These are phyloP conservation scores for Quercus phellos DNA, from an alignment of 331 rosid species.

Conservation along the genomic window DNA sequence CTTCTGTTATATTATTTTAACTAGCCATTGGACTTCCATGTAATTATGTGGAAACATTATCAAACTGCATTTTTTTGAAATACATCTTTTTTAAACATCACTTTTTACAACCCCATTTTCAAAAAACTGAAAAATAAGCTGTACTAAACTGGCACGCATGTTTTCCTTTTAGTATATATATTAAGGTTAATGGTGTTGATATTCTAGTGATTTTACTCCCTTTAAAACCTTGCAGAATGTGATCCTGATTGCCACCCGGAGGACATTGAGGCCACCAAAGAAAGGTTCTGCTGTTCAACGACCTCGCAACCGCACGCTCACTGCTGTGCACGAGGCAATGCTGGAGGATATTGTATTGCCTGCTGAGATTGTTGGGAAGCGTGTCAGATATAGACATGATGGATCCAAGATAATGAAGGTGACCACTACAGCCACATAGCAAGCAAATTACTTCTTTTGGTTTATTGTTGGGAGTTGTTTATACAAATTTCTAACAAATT, in stretches of 20 bases:
- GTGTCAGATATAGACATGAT: conserved; percentile 64
- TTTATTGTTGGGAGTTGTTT: not conserved
- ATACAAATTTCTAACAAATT: not conserved
- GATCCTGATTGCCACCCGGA: conserved; percentile 69
- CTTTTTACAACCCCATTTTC: too few species aligned
- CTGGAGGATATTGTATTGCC: conserved; percentile 84
- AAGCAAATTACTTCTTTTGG: not conserved
- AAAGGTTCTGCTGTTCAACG: conserved; percentile 89
- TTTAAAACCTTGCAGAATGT: conserved; percentile 48
- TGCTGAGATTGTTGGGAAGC: conserved; percentile 93
- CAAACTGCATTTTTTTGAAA: too few species aligned
- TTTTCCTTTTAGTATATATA: not conserved
- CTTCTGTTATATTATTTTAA: not conserved
- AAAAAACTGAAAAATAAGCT: too few species aligned
- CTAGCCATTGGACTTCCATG: not conserved
- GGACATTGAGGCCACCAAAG: conserved; percentile 90
- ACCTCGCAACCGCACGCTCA: conserved; percentile 85
- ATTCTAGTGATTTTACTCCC: not conserved
- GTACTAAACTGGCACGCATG: not conserved
- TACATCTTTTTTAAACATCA: too few species aligned
- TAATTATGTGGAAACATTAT: not conserved
- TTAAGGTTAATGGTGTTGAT: not conserved
- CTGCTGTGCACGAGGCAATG: conserved; percentile 89
- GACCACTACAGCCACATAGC: not conserved
- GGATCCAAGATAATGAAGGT: conserved; percentile 96